Evolutionary conservation across 495 filamentous ascomycete genomes (phyloP).

Genomic region (Geoglossum glabrum): DNA sequence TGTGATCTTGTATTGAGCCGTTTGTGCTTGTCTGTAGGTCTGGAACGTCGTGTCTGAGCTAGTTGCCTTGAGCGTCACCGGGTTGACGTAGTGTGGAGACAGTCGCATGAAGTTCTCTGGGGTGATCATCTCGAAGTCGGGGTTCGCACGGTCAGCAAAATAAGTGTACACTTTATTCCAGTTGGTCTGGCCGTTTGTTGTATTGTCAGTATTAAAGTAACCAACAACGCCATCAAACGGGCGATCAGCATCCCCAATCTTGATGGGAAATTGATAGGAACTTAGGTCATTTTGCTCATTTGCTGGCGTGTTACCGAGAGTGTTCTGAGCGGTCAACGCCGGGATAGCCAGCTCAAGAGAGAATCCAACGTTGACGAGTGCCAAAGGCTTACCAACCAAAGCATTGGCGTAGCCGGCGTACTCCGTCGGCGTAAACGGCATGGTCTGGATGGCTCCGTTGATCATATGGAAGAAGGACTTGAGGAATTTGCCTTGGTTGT

Average conservation of each 20-base stretch:
- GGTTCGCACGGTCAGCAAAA: constrained; percentile 7
- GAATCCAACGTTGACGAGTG: constrained; percentile 7
- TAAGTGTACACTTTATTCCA: constrained; percentile 18
- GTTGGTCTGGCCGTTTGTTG: constrained; percentile 2
- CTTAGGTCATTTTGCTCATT: not conserved
- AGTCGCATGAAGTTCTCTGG: constrained; percentile 12
- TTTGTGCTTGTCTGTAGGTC: not conserved
- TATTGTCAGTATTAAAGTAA: constrained; percentile 3
- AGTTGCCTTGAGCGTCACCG: too few relatives aligned
- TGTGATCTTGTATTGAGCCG: not conserved
- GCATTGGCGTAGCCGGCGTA: constrained; percentile 19
- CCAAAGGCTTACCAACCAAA: constrained; percentile 7
- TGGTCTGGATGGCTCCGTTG: constrained; percentile 8
- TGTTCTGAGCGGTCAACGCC: not conserved
- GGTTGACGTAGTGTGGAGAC: not conserved
- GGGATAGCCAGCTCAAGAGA: constrained; percentile 4
- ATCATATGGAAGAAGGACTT: constrained; percentile 21
- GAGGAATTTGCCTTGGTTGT: constrained; percentile 15
- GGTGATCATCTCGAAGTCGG: constrained; percentile 3
- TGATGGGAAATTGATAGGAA: not conserved
- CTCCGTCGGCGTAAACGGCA: constrained; percentile 14
- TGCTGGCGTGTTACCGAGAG: constrained; percentile 4
- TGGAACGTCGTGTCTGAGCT: too few relatives aligned
- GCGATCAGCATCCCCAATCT: not conserved
- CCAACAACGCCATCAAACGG: constrained; percentile 7